Evolutionary conservation across 257 asterid species (phyloP).

Genomic region (Capsicum baccatum): DNA sequence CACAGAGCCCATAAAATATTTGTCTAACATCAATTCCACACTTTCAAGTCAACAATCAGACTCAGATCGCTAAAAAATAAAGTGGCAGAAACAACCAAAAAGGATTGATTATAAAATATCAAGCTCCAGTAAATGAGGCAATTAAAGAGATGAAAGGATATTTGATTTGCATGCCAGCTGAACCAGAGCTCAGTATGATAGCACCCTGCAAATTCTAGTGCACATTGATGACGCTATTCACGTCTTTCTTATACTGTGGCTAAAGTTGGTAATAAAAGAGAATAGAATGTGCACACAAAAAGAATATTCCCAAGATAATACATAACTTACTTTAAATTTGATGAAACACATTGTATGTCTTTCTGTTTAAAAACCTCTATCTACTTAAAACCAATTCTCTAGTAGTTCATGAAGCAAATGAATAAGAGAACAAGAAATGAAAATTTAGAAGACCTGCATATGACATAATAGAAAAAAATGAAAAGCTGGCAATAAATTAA

Average conservation of each 20-base stretch:
- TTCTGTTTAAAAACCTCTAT: slow-evolving; percentile 92
- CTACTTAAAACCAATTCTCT: slow-evolving; percentile 98
- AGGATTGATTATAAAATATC: not conserved
- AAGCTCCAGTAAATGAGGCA: not conserved
- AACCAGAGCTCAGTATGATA: slow-evolving; percentile 94
- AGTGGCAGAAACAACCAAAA: not conserved
- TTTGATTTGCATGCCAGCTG: slow-evolving; percentile 99
- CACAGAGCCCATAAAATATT: not conserved
- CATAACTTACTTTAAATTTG: slow-evolving; percentile 86
- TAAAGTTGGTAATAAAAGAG: not conserved
- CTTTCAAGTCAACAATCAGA: slow-evolving; percentile 13
- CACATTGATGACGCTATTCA: slow-evolving; percentile 83
- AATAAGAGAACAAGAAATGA: too few species aligned
- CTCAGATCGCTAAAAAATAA: not conserved
- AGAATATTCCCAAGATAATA: slow-evolving; percentile 2
- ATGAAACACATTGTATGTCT: slow-evolving; percentile 99
- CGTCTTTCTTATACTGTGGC: slow-evolving; percentile 59
- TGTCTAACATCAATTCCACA: not conserved
- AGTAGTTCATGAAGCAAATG: slow-evolving; percentile 32
- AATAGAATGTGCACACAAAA: slow-evolving; percentile 15
- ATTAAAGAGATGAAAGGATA: slow-evolving; percentile 64
- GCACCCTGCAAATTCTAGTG: slow-evolving; percentile 96
- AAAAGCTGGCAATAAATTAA: too few species aligned
- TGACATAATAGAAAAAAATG: too few species aligned
- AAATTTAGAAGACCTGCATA: too few species aligned